phyloP scores from a whole-genome alignment of 2,329 filamentous ascomycete species.

The Aphanocladium album region DNA sequence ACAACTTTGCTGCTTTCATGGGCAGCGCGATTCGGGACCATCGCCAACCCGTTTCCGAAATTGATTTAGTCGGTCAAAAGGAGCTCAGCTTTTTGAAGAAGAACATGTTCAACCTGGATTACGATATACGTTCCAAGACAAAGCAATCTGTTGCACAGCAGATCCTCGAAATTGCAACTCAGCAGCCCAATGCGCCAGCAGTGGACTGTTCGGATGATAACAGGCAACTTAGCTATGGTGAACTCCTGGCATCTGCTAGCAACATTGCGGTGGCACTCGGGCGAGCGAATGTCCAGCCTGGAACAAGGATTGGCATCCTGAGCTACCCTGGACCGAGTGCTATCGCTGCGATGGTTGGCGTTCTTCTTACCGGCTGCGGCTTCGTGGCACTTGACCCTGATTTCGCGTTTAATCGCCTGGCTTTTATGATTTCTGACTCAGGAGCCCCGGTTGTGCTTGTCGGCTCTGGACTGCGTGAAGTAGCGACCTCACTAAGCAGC shows the following conservation, averaged over 20 bases:
- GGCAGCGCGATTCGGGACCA: slow-evolving; percentile 22
- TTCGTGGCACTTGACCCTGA: slow-evolving; percentile 23
- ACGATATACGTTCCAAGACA: slow-evolving; percentile 19
- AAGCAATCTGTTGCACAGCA: slow-evolving; percentile 18
- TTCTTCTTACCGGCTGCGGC: slow-evolving; percentile 21
- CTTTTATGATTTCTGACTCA: slow-evolving; percentile 22
- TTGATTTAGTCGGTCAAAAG: slow-evolving; percentile 20
- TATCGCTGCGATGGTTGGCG: slow-evolving; percentile 19
- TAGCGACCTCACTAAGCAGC: slow-evolving; percentile 16
- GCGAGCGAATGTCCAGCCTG: slow-evolving; percentile 16
- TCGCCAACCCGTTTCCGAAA: slow-evolving; percentile 22
- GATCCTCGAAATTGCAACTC: slow-evolving; percentile 19
- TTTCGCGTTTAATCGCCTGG: slow-evolving; percentile 21
- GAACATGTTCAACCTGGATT: slow-evolving; percentile 20
- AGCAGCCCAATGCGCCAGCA: slow-evolving; percentile 20
- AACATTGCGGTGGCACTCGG: not conserved
- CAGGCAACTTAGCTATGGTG: not conserved
- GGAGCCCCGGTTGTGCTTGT: slow-evolving; percentile 17
- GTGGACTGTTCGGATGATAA: slow-evolving; percentile 16
- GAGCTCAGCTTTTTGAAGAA: slow-evolving; percentile 19
- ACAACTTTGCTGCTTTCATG: slow-evolving; percentile 24
- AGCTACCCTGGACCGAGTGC: slow-evolving; percentile 16
- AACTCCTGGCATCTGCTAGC: not conserved
- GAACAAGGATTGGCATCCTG: slow-evolving; percentile 19
- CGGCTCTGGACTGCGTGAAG: slow-evolving; percentile 18